Conservation (phyloP, 495 filamentous ascomycete species). For the Aspergillus incahuasiensis region DNA sequence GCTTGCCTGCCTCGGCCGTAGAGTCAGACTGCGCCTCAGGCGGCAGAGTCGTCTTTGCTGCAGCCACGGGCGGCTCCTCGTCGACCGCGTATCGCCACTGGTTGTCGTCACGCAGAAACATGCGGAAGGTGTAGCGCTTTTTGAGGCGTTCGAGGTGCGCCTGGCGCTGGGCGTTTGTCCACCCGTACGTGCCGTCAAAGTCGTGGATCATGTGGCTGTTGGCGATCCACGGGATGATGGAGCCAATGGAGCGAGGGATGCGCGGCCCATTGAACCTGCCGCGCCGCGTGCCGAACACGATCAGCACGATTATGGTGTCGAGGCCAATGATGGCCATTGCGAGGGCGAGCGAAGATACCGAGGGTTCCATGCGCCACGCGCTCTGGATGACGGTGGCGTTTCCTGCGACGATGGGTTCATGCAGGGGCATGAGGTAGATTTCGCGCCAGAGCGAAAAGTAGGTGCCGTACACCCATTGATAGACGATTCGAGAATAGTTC, state of each 20-base stretch:
- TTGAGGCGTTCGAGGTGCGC: conserved; percentile 25
- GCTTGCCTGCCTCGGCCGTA: not conserved
- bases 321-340: conserved; percentile 33
- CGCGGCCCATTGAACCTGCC: conserved; percentile 37
- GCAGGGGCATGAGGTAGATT: conserved; percentile 31
- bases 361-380: conserved; percentile 35
- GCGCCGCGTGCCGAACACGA: conserved; percentile 37
- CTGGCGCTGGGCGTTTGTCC: conserved; percentile 30
- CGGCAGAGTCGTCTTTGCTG: not conserved
- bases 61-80: conserved; percentile 22
- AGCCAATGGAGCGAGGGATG: conserved; percentile 38
- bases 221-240: conserved; percentile 38
- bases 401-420: conserved; percentile 15
- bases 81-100: conserved; percentile 38
- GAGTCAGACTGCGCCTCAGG: not conserved
- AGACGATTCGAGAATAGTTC: conserved; percentile 30
- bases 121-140: conserved; percentile 37
- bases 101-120: conserved; percentile 30
- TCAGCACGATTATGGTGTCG: conserved; percentile 34
- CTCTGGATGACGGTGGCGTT: conserved; percentile 32
- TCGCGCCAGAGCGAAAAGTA: conserved; percentile 39
- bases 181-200: conserved; percentile 30
- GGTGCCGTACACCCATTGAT: conserved; percentile 41
- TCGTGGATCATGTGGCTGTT: conserved; percentile 38
- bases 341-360: conserved; percentile 28